Evolutionary conservation across 2,329 filamentous ascomycete genomes (phyloP).

Genomic region (Aspergillus luchuensis): DNA sequence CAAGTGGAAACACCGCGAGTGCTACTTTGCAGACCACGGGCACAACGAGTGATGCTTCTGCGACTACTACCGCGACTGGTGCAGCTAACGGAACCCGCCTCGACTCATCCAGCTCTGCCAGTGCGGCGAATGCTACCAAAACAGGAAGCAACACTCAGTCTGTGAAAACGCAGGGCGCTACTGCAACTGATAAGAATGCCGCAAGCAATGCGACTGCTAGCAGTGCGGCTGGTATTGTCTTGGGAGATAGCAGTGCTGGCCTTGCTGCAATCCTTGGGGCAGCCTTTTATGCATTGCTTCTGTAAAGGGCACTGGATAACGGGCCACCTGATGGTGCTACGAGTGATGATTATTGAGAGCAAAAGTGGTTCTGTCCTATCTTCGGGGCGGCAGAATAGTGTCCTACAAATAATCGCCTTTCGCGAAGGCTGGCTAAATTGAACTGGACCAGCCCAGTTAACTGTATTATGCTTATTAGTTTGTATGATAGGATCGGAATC

Average conservation of each 20-base stretch:
- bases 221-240: slow-evolving; percentile 28
- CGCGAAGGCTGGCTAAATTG: not conserved
- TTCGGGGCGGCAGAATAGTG: not conserved
- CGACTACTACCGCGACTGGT: slow-evolving; percentile 15
- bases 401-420: not conserved
- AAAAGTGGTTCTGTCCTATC: not conserved
- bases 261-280: slow-evolving; percentile 35
- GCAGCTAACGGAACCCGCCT: slow-evolving; percentile 10
- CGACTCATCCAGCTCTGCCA: not conserved
- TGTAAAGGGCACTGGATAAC: slow-evolving; percentile 17
- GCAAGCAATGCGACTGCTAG: slow-evolving; percentile 12
- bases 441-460: not conserved
- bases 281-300: slow-evolving; percentile 33
- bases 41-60: slow-evolving; percentile 11
- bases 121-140: not conserved
- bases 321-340: not conserved
- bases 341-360: not conserved
- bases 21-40: not conserved
- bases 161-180: not conserved
- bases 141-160: slow-evolving; percentile 2
- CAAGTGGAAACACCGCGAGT: not conserved
- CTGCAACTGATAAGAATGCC: not conserved
- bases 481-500: not conserved
- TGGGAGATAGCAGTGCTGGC: slow-evolving; percentile 27
- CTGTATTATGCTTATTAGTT: not conserved